Conservation (phyloP, 768 basidiomycete species). For the Clavaria fumosa region DNA sequence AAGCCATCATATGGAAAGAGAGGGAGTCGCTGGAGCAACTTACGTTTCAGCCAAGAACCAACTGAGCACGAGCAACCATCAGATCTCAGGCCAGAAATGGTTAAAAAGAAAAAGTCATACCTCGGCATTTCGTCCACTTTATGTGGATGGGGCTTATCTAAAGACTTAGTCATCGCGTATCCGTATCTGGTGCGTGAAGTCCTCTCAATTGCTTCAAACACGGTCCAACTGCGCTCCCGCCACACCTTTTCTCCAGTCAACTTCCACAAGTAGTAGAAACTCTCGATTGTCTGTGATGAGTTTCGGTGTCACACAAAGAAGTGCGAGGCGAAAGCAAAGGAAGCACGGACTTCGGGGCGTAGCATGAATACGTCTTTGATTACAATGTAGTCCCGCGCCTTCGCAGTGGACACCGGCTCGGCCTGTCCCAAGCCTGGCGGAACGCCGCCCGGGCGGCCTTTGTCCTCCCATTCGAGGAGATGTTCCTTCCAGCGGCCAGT, state of each 20-base stretch:
- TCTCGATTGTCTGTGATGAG: slow-evolving; percentile 29
- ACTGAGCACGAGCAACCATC: slow-evolving; percentile 12
- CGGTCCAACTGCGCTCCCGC: slow-evolving; percentile 27
- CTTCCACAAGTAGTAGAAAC: slow-evolving; percentile 37
- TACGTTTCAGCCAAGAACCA: slow-evolving; percentile 33
- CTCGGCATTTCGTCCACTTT: slow-evolving; percentile 39
- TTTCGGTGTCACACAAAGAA: neutral
- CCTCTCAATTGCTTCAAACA: slow-evolving; percentile 34
- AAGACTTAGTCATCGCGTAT: slow-evolving; percentile 28
- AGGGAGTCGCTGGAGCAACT: slow-evolving; percentile 7
- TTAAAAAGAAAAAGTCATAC: slow-evolving; percentile 14
- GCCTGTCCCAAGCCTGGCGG: slow-evolving; percentile 22
- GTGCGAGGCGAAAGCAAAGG: slow-evolving; percentile 7
- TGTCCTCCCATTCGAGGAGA: slow-evolving; percentile 28
- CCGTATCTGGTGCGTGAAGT: slow-evolving; percentile 29
- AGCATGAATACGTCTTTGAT: slow-evolving; percentile 23
- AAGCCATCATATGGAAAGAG: too few species aligned
- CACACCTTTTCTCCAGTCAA: slow-evolving; percentile 34
- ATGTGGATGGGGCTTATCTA: slow-evolving; percentile 19
- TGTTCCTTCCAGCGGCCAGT: slow-evolving; percentile 24
- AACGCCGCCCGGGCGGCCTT: slow-evolving; percentile 20
- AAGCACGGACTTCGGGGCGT: slow-evolving; percentile 37
- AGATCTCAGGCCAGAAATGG: neutral
- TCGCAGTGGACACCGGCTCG: slow-evolving; percentile 8
- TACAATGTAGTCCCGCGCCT: slow-evolving; percentile 25